A percentile compares a stretch with the other conserved stretches of the same genome.
phyloP scores from a whole-genome alignment of 148 eudicot species.

The Rhododendron molle region DNA sequence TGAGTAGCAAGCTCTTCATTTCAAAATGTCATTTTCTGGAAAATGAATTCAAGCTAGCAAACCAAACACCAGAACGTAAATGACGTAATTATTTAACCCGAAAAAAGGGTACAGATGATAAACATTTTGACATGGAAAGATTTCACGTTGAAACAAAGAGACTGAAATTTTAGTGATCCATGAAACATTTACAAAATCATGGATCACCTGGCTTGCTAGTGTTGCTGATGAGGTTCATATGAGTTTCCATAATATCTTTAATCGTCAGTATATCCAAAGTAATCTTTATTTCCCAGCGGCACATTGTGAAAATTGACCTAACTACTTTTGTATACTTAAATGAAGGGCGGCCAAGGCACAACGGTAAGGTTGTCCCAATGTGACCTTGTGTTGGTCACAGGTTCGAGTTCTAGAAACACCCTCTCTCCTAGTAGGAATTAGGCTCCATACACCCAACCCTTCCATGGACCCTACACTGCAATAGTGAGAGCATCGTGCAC shows the following conservation, averaged over 20 bases:
- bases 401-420: neutral
- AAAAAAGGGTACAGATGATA: neutral
- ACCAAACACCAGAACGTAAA: neutral
- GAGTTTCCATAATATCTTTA: neutral
- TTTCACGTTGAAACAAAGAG: neutral
- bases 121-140: neutral
- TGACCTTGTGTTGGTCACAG: neutral
- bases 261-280: neutral
- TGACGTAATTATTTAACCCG: neutral
- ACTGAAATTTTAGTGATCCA: neutral
- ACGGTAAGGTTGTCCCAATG: too few species aligned
- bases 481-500: neutral
- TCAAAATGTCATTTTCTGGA: neutral
- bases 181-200: constrained; percentile 20
- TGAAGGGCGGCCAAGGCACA: too few species aligned
- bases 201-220: constrained; percentile 53
- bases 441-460: neutral
- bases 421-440: neutral
- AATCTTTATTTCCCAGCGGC: neutral
- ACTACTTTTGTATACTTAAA: neutral
- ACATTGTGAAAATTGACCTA: neutral
- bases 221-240: constrained; percentile 13
- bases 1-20: neutral
- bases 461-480: neutral
- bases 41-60: neutral